Evolutionary conservation across 164 flowering plant genomes (phyloP).

Genomic region (Paratinospora sagittata): DNA sequence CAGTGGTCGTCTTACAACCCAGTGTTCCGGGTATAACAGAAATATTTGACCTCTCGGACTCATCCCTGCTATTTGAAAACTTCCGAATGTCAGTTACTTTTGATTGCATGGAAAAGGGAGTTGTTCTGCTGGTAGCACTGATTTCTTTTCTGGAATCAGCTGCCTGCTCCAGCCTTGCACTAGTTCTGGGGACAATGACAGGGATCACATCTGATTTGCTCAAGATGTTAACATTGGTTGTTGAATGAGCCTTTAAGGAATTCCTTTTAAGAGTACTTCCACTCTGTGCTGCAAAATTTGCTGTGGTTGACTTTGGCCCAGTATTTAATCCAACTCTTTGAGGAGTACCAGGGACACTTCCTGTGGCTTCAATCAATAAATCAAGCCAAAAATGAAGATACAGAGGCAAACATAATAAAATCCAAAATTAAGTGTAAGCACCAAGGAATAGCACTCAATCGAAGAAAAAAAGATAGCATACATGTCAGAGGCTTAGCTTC

Average conservation of each 20-base stretch:
- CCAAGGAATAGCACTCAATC: background rate
- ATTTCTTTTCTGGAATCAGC: slow-evolving; percentile 66
- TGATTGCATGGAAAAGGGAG: slow-evolving; percentile 47
- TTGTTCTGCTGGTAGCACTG: slow-evolving; percentile 38
- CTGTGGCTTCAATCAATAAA: slow-evolving; percentile 47
- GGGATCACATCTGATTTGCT: slow-evolving; percentile 68
- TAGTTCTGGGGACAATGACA: slow-evolving; percentile 70
- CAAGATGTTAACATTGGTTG: slow-evolving; percentile 34
- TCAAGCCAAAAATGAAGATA: slow-evolving; percentile 11
- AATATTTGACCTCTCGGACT: slow-evolving; percentile 36
- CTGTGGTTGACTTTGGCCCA: slow-evolving; percentile 34
- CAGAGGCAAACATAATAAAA: background rate
- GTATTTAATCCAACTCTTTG: slow-evolving; percentile 47
- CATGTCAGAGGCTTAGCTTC: slow-evolving; percentile 54
- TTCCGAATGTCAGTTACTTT: slow-evolving; percentile 49
- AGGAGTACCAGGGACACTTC: slow-evolving; percentile 71
- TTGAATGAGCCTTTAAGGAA: slow-evolving; percentile 41
- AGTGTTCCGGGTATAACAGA: slow-evolving; percentile 33
- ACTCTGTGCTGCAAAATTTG: slow-evolving; percentile 36
- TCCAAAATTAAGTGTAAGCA: background rate
- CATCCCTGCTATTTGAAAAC: slow-evolving; percentile 46
- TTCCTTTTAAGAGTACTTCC: slow-evolving; percentile 44
- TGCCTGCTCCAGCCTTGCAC: slow-evolving; percentile 42
- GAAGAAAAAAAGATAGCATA: slow-evolving; percentile 27
- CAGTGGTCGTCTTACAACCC: slow-evolving; percentile 32